A percentile compares a stretch with the other conserved stretches of the same genome.
These are phyloP conservation scores for Peterozyma toletana DNA, from an alignment of 805 yeast species.

Conservation along the genomic window DNA sequence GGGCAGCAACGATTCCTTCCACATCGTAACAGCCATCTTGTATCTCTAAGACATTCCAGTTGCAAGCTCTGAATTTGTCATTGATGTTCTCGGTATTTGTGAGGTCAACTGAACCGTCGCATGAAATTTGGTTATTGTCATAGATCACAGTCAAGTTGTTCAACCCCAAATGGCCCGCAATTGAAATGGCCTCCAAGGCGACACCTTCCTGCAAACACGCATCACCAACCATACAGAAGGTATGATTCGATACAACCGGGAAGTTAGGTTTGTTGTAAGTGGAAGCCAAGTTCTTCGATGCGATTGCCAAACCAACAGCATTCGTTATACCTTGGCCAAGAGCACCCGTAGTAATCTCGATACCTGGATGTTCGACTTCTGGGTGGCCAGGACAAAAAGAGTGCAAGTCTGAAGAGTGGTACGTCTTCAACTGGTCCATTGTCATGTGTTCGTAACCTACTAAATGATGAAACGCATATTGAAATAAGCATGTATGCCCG, in stretches of 20 bases:
- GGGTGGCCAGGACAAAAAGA: constrained; percentile 32
- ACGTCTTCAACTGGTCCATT: constrained; percentile 24
- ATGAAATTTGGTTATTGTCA: constrained; percentile 29
- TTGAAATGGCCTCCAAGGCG: constrained; percentile 28
- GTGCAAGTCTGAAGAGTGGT: constrained; percentile 18
- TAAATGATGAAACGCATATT: constrained; percentile 20
- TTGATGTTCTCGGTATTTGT: constrained; percentile 25
- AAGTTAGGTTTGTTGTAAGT: constrained; percentile 26
- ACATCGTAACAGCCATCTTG: constrained; percentile 24
- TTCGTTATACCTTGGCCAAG: constrained; percentile 35
- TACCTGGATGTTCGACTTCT: constrained; percentile 28
- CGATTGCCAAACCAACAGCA: constrained; percentile 32
- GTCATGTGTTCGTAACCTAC: constrained; percentile 27
- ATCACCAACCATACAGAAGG: constrained; percentile 29
- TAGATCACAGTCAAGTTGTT: constrained; percentile 27
- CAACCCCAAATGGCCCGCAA: constrained; percentile 30
- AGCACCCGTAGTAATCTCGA: constrained; percentile 34
- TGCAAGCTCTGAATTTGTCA: constrained; percentile 25
- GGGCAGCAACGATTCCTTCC: constrained; percentile 23
- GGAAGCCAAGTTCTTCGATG: constrained; percentile 25
- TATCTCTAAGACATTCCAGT: constrained; percentile 29
- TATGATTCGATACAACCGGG: constrained; percentile 21
- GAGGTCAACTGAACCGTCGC: constrained; percentile 29
- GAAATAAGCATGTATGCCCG: constrained; percentile 29
- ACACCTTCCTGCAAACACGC: constrained; percentile 35